Percentiles rank a stretch among this genome's conserved stretches.
phyloP scores from a whole-genome alignment of 176 grass and related monocot genomes.

The Oryza longistaminata region DNA sequence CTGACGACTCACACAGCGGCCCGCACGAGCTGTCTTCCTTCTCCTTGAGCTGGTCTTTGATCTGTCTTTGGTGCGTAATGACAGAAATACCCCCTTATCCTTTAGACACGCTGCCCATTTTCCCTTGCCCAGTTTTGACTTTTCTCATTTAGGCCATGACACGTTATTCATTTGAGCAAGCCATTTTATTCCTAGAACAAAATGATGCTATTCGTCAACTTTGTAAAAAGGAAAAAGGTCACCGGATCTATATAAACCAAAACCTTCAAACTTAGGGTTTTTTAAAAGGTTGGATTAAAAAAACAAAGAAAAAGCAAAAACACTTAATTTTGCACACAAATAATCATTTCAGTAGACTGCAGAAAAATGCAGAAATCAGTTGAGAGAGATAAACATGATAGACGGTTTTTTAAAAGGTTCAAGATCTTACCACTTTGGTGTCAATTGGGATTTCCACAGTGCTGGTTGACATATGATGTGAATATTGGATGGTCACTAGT shows the following conservation, averaged over 20 bases:
- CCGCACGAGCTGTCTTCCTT: not conserved
- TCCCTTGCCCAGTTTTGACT: not conserved
- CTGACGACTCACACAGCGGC: not conserved
- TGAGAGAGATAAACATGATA: too few species aligned
- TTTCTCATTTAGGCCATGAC: not conserved
- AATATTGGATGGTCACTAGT: conserved; percentile 37
- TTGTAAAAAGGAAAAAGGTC: not conserved
- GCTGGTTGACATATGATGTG: conserved; percentile 26
- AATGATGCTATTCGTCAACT: not conserved
- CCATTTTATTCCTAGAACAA: not conserved
- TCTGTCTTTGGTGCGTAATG: not conserved
- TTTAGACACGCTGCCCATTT: not conserved
- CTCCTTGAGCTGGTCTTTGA: not conserved
- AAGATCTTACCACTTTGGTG: not conserved
- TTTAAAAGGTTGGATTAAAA: too few species aligned
- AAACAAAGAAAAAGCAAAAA: too few species aligned
- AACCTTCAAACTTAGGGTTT: too few species aligned
- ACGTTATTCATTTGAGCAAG: not conserved
- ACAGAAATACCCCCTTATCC: not conserved
- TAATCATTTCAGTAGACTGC: too few species aligned
- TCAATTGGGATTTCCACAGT: conserved; percentile 18
- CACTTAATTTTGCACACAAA: too few species aligned
- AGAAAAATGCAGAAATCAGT: too few species aligned
- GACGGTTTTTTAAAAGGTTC: too few species aligned
- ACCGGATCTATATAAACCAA: not conserved